Evolutionary conservation across 257 asterid genomes (phyloP).

Genomic region (Jacaranda mimosifolia): DNA sequence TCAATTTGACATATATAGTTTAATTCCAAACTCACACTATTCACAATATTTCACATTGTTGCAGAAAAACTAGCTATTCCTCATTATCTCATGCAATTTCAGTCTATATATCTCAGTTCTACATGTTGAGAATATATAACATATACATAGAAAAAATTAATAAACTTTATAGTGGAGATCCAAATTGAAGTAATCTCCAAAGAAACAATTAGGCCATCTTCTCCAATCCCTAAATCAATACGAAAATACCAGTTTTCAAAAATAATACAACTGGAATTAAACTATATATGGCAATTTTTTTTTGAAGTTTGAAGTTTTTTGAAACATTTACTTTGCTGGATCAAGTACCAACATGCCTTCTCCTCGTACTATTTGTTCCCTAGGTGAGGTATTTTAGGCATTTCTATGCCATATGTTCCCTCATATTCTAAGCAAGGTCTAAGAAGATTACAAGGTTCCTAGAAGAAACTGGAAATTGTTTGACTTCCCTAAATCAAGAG

Average conservation of each 20-base stretch:
- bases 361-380: neutral
- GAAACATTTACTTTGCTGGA: neutral
- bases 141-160: too few species aligned
- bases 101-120: neutral
- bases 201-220: too few species aligned
- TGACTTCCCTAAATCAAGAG: neutral
- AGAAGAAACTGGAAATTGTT: neutral
- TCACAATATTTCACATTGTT: neutral
- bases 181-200: too few species aligned
- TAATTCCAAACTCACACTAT: too few species aligned
- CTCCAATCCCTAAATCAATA: too few species aligned
- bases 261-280: too few species aligned
- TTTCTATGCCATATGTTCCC: neutral
- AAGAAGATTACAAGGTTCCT: neutral
- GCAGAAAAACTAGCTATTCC: neutral
- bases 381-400: neutral
- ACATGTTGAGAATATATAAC: too few species aligned
- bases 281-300: too few species aligned
- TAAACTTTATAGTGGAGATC: too few species aligned
- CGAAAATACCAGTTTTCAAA: too few species aligned
- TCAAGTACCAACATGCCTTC: neutral
- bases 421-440: neutral
- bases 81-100: neutral
- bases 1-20: too few species aligned
- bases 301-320: neutral